Conservation (phyloP, 192 early-diverging fungal genomes). For the Mycoemilia scoparia region DNA sequence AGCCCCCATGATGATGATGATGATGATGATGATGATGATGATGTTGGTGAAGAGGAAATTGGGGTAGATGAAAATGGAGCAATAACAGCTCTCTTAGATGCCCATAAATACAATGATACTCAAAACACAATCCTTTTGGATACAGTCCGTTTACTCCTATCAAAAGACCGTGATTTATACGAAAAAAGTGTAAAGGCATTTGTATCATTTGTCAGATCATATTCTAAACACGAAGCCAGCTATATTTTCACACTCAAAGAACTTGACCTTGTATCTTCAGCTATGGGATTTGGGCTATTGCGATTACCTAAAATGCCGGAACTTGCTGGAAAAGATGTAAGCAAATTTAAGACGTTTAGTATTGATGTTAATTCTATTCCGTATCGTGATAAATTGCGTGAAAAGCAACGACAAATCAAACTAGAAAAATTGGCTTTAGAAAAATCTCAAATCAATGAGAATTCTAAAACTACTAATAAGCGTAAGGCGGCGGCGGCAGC, state of each 20-base stretch:
- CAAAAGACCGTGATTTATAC: constrained; percentile 57
- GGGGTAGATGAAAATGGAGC: background rate
- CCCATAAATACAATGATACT: constrained; percentile 14
- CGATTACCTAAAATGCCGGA: constrained; percentile 91
- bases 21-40: constrained; percentile 6
- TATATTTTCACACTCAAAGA: constrained; percentile 83
- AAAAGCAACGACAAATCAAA: constrained; percentile 23
- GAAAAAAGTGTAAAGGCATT: constrained; percentile 70
- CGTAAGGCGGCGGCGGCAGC: constrained; percentile 9
- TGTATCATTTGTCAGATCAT: constrained; percentile 77
- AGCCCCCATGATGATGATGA: constrained; percentile 11
- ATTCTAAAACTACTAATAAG: constrained; percentile 4
- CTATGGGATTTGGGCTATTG: constrained; percentile 62
- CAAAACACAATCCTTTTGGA: constrained; percentile 32
- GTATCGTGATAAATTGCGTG: constrained; percentile 18
- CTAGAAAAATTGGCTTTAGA: constrained; percentile 15
- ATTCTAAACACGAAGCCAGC: constrained; percentile 81
- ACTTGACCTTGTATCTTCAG: constrained; percentile 59
- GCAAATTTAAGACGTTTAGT: constrained; percentile 10
- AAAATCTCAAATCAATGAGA: background rate
- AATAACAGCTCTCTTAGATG: too few relatives aligned
- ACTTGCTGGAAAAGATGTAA: constrained; percentile 28
- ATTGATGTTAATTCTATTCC: constrained; percentile 26
- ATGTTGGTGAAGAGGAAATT: constrained; percentile 1
- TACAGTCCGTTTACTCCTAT: constrained; percentile 33